Evolutionary conservation across 768 basidiomycete genomes (phyloP), one percentile per base, ranked within the genome.

Genomic region (Tricholoma flavovirens): DNA sequence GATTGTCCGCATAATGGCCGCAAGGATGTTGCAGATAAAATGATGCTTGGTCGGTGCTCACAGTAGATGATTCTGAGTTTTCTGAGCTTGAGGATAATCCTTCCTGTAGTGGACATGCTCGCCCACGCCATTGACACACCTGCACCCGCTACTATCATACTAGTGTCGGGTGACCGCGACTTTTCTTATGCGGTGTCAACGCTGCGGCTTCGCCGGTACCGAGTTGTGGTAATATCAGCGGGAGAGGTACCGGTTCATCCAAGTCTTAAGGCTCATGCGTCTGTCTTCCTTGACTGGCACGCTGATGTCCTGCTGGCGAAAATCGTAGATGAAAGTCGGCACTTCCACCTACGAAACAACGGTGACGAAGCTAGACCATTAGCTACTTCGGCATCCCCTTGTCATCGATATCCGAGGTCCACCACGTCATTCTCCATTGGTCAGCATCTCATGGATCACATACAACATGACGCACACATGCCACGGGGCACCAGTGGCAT

Each of bases 81-180:
- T 56, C 58, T 21, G 38, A 30, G 55, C 35, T 49, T n/a, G 17
- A 35, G 48, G 8, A 8, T 52, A 19, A 21, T 14, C 30, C 19
- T 65, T 17, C 26, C 14, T 29, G 19, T 64, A 87, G 87, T 84
- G 48, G 87, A 88, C 62, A 82, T 88, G 76, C 69, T 88, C 55
- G 74, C 80, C 6, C 79, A 82, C 64, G 85, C 82, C n/a, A 78
- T 84, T 62, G 86, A 88, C 69, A 77, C 80, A 59, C 70, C 77
- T 3, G 56, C 76, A 2, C 77, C 79, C 56, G 63, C 77, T 24
- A 85, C 84, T 14, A 69, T 86, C 60, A 67, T 87, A 43, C 71
- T 89, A 35, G 83, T 89, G 61, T 77, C 86, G 0, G 83, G 81
- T 15, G 85, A 88, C 67, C 75, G 83, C 40, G 86, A 87, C 64